phyloP scores from a whole-genome alignment of 192 early-diverging fungal species.

The Paraglomus occultum region DNA sequence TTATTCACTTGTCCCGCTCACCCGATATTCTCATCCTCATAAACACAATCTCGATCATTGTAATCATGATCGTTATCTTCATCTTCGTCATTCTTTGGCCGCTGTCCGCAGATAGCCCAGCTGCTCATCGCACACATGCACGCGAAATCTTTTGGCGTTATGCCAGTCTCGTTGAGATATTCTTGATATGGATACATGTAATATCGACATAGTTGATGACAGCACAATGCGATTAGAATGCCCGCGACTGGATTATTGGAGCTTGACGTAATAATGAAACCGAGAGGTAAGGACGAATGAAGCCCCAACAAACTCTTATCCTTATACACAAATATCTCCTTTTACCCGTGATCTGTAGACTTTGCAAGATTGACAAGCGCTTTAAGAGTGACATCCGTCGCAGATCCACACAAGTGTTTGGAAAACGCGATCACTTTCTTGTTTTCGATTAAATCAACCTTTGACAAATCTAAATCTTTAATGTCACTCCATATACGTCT shows the following conservation, averaged over 20 bases:
- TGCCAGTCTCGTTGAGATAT: slow-evolving; percentile 55
- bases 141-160: slow-evolving; percentile 58
- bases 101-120: slow-evolving; percentile 69
- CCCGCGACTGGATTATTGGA: slow-evolving; percentile 53
- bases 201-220: slow-evolving; percentile 79
- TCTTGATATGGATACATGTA: slow-evolving; percentile 66
- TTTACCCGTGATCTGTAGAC: slow-evolving; percentile 30
- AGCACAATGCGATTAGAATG: slow-evolving; percentile 86
- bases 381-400: slow-evolving; percentile 82
- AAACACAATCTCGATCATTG: slow-evolving; percentile 29
- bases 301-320: neutral
- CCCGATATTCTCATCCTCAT: slow-evolving; percentile 38
- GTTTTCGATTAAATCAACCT: slow-evolving; percentile 45
- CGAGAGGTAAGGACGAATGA: neutral
- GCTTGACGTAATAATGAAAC: slow-evolving; percentile 10
- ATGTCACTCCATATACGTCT: slow-evolving; percentile 76
- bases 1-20: slow-evolving; percentile 17
- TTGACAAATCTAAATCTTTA: slow-evolving; percentile 75
- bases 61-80: slow-evolving; percentile 36
- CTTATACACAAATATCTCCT: neutral
- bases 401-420: slow-evolving; percentile 90
- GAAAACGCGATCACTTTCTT: slow-evolving; percentile 72
- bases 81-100: slow-evolving; percentile 32
- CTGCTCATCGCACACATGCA: slow-evolving; percentile 68
- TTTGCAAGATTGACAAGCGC: slow-evolving; percentile 58